Evolutionary conservation across 768 basidiomycete species (phyloP).

Genomic region (Daedaleopsis nitida): DNA sequence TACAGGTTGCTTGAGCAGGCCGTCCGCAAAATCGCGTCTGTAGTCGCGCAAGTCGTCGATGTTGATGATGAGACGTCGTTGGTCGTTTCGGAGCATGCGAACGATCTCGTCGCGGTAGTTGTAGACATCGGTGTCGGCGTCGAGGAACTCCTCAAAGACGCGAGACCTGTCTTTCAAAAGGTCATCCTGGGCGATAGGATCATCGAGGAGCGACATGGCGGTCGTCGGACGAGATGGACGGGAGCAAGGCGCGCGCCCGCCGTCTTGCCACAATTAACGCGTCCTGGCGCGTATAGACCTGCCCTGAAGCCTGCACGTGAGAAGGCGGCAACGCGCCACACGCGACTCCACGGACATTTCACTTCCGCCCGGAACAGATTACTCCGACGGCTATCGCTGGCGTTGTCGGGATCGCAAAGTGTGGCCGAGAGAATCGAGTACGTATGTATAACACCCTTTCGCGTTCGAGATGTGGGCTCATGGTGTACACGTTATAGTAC

Average conservation of each 20-base stretch:
- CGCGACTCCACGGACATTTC: neutral
- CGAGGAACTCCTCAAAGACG: constrained; percentile 82
- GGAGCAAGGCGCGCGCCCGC: constrained; percentile 27
- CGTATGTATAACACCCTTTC: too few relatives aligned
- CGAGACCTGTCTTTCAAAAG: constrained; percentile 76
- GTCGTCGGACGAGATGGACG: constrained; percentile 5
- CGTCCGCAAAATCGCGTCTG: constrained; percentile 84
- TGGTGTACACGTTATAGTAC: constrained; percentile 17
- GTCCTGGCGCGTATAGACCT: constrained; percentile 30
- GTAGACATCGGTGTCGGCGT: constrained; percentile 63
- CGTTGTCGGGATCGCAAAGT: too few relatives aligned
- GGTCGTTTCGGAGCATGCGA: constrained; percentile 78
- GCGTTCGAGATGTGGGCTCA: neutral
- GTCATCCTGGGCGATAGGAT: constrained; percentile 68
- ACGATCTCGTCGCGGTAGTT: constrained; percentile 87
- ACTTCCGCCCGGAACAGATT: neutral
- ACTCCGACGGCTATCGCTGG: neutral
- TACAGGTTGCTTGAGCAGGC: constrained; percentile 85
- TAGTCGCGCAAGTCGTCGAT: constrained; percentile 95
- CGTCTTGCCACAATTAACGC: constrained; percentile 20
- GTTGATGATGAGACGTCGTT: constrained; percentile 91
- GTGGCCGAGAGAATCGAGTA: too few relatives aligned
- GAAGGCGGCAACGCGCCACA: neutral
- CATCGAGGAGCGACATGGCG: constrained; percentile 43
- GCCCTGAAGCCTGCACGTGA: constrained; percentile 33